These are phyloP conservation scores for Starmerella lactis-condensi DNA, from an alignment of 805 yeast species.

Conservation along the genomic window DNA sequence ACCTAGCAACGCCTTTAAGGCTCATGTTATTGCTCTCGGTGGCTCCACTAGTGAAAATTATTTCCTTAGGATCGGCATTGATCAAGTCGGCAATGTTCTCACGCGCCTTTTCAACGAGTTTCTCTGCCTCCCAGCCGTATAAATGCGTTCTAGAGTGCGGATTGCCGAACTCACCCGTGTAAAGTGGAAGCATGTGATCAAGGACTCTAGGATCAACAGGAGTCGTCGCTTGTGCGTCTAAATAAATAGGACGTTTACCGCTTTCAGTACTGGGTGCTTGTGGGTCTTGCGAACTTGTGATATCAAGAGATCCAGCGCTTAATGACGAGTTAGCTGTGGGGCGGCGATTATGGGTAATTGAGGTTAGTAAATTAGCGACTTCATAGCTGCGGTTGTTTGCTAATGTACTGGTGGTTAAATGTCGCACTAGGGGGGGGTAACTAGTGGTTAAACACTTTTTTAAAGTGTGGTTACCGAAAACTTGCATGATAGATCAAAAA, in stretches of 20 bases:
- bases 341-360: too few relatives aligned
- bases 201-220: conserved; percentile 94
- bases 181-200: conserved; percentile 23
- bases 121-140: conserved; percentile 97
- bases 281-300: too few relatives aligned
- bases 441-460: too few relatives aligned
- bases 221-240: conserved; percentile 97
- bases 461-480: too few relatives aligned
- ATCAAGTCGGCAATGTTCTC: conserved; percentile 64
- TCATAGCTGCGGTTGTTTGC: too few relatives aligned
- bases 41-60: conserved; percentile 93
- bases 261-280: conserved; percentile 12
- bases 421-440: too few relatives aligned
- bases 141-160: conserved; percentile 96
- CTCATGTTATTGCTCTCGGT: conserved; percentile 94
- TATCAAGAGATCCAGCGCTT: too few relatives aligned
- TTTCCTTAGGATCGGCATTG: conserved; percentile 89
- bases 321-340: too few relatives aligned
- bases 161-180: conserved; percentile 85
- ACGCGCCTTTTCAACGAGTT: conserved; percentile 76
- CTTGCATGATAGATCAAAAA: too few relatives aligned
- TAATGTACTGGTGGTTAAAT: too few relatives aligned
- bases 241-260: conserved; percentile 64
- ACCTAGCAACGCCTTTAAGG: conserved; percentile 86
- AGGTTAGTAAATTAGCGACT: too few relatives aligned